phyloP scores from a whole-genome alignment of 345 rosid genomes.

The Eucalyptus fibrosa region DNA sequence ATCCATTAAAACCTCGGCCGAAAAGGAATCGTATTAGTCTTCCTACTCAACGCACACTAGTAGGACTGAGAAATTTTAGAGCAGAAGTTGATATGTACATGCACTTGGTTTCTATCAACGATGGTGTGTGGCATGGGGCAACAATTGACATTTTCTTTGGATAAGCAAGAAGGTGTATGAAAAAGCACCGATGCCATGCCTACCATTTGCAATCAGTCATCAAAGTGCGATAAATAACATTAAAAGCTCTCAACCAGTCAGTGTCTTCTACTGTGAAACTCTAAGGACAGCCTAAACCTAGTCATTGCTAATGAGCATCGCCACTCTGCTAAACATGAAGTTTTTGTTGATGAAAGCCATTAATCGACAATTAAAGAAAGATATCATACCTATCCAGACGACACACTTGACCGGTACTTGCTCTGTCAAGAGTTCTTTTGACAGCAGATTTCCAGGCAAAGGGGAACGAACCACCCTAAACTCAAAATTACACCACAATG shows the following conservation, averaged over 20 bases:
- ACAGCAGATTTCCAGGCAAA: conserved; percentile 92
- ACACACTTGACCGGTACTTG: conserved; percentile 36
- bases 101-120: not conserved
- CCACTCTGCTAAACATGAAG: not conserved
- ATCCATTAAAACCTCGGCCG: not conserved
- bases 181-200: not conserved
- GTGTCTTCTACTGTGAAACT: not conserved
- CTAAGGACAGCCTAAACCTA: not conserved
- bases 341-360: not conserved
- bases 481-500: not conserved
- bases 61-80: not conserved
- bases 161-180: not conserved
- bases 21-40: not conserved
- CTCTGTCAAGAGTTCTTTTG: conserved; percentile 64
- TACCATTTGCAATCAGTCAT: not conserved
- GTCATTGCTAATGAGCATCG: not conserved
- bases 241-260: not conserved
- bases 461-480: conserved; percentile 94
- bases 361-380: not conserved
- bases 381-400: conserved; percentile 64
- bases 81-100: not conserved
- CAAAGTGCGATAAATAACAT: not conserved
- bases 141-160: not conserved
- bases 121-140: not conserved
- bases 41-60: not conserved